Percentiles rank a stretch among this genome's conserved stretches.
Evolutionary conservation across 2,329 filamentous ascomycete genomes (phyloP).

Genomic region (Cytospora paraplurivora): DNA sequence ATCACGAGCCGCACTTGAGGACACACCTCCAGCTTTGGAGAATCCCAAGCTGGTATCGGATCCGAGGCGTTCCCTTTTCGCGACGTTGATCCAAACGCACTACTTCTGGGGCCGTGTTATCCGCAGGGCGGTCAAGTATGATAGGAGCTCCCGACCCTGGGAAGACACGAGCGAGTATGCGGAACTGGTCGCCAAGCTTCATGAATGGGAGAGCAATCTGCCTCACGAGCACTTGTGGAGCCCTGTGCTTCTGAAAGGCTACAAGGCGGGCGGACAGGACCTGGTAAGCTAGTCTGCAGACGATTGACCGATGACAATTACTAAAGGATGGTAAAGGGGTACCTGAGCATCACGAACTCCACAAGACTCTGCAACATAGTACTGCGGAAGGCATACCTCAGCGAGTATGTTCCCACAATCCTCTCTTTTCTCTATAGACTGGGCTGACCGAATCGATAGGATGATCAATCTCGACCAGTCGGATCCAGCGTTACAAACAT

Average conservation of each 20-base stretch:
- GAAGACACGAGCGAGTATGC: slow-evolving; percentile 52
- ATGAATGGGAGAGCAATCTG: slow-evolving; percentile 51
- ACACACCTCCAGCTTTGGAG: slow-evolving; percentile 52
- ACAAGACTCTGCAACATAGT: slow-evolving; percentile 60
- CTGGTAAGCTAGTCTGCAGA: slow-evolving; percentile 41
- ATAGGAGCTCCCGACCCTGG: slow-evolving; percentile 48
- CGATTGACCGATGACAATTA: background rate
- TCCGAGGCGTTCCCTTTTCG: slow-evolving; percentile 54
- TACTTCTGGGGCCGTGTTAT: slow-evolving; percentile 57
- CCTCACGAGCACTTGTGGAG: slow-evolving; percentile 53
- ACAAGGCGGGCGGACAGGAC: slow-evolving; percentile 53
- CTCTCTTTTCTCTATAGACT: background rate
- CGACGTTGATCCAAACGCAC: slow-evolving; percentile 57
- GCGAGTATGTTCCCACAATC: slow-evolving; percentile 43
- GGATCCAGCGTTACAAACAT: slow-evolving; percentile 41
- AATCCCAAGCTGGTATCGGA: slow-evolving; percentile 48
- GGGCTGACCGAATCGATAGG: slow-evolving; percentile 35
- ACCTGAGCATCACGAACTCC: slow-evolving; percentile 58
- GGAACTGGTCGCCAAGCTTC: slow-evolving; percentile 45
- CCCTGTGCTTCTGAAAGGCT: slow-evolving; percentile 43
- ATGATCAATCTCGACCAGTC: slow-evolving; percentile 47
- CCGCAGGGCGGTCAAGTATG: slow-evolving; percentile 49
- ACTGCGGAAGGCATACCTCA: slow-evolving; percentile 55
- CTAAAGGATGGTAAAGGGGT: slow-evolving; percentile 43
- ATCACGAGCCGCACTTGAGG: slow-evolving; percentile 55